Evolutionary conservation across 2,329 filamentous ascomycete species (phyloP).

Genomic region (Aspergillus bombycis): DNA sequence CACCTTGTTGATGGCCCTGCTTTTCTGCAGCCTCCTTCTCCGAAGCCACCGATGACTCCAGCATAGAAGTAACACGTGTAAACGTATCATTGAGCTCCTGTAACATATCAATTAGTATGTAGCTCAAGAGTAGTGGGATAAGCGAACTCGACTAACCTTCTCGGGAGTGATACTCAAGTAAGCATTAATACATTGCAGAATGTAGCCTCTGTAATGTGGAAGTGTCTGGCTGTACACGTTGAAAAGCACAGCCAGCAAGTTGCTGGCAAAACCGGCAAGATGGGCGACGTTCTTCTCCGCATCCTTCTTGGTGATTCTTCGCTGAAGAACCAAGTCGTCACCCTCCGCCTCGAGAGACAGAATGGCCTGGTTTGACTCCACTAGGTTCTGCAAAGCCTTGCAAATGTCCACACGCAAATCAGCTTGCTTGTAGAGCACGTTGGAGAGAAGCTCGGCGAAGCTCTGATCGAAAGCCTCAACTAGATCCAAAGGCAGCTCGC

Average conservation of each 20-base stretch:
- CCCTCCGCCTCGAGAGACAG: constrained; percentile 68
- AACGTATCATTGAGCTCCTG: constrained; percentile 86
- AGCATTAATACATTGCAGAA: constrained; percentile 91
- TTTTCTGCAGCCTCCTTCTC: constrained; percentile 67
- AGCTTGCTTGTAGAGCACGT: constrained; percentile 88
- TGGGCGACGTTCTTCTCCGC: constrained; percentile 82
- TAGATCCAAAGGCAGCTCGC: constrained; percentile 84
- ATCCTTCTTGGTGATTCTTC: constrained; percentile 72
- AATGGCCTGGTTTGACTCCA: constrained; percentile 89
- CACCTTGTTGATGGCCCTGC: constrained; percentile 65
- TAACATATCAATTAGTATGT: constrained; percentile 9
- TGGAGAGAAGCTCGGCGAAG: constrained; percentile 89
- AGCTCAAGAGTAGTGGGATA: neutral
- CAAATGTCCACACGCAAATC: constrained; percentile 87
- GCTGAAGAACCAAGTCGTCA: constrained; percentile 75
- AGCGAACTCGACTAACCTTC: constrained; percentile 39
- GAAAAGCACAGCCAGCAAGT: constrained; percentile 94
- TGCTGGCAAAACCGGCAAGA: constrained; percentile 76
- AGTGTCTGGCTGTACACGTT: constrained; percentile 98
- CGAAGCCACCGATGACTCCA: constrained; percentile 70
- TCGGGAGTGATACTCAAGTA: constrained; percentile 86
- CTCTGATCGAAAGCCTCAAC: constrained; percentile 76
- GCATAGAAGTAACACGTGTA: constrained; percentile 79
- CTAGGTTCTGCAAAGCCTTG: constrained; percentile 78
- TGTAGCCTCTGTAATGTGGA: constrained; percentile 86